phyloP scores from a whole-genome alignment of 208 protist species.

The Acanthamoeba quina region DNA sequence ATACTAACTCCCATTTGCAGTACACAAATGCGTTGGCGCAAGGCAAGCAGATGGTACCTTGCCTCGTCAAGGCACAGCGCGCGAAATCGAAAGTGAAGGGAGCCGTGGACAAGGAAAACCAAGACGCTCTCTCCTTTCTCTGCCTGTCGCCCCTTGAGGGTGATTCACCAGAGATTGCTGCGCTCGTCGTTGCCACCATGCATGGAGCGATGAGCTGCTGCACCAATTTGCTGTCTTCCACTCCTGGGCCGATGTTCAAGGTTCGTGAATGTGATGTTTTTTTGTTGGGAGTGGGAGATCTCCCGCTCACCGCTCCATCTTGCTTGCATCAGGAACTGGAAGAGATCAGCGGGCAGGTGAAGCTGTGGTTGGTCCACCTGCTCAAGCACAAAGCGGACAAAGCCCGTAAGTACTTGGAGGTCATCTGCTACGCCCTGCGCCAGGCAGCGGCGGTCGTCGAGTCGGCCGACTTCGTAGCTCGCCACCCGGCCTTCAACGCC shows the following conservation, averaged over 20 bases:
- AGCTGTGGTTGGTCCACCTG: slow-evolving; percentile 16
- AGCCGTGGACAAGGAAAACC: slow-evolving; percentile 4
- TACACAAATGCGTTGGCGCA: slow-evolving; percentile 6
- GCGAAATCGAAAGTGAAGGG: not conserved
- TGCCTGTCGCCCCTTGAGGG: not conserved
- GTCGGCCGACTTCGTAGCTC: slow-evolving; percentile 1
- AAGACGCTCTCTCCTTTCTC: not conserved
- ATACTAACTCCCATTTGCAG: not conserved
- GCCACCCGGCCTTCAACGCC: slow-evolving; percentile 20
- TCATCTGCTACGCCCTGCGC: not conserved
- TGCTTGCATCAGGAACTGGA: slow-evolving; percentile 30
- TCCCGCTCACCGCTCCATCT: not conserved
- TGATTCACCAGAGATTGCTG: not conserved
- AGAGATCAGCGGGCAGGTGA: slow-evolving; percentile 13
- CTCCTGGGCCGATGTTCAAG: slow-evolving; percentile 10
- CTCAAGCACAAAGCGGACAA: slow-evolving; percentile 33
- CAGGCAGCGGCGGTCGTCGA: slow-evolving; percentile 22
- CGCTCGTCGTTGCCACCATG: slow-evolving; percentile 44
- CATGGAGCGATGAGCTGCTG: slow-evolving; percentile 34
- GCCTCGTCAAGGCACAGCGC: not conserved
- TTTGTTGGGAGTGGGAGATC: too few relatives aligned
- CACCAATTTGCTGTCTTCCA: slow-evolving; percentile 40
- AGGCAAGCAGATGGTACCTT: slow-evolving; percentile 13
- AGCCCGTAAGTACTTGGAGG: slow-evolving; percentile 41
- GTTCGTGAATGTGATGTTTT: not conserved